phyloP scores from a whole-genome alignment of 441 rosid species.

The California macrophylla region DNA sequence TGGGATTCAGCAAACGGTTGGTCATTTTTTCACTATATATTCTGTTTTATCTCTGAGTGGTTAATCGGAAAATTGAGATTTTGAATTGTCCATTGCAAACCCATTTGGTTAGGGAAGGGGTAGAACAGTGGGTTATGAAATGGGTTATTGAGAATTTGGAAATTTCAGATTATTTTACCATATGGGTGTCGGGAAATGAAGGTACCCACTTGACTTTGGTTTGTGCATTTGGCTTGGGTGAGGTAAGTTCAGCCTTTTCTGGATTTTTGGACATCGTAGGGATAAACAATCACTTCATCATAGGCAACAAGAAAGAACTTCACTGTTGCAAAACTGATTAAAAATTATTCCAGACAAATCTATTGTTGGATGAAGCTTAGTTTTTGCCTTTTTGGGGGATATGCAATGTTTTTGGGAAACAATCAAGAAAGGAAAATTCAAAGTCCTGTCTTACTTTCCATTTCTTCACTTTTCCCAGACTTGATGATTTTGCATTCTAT shows the following conservation, averaged over 20 bases:
- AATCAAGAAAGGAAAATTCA: neutral
- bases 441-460: neutral
- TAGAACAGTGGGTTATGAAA: neutral
- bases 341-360: neutral
- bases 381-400: neutral
- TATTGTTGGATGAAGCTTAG: neutral
- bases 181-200: neutral
- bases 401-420: neutral
- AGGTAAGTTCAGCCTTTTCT: neutral
- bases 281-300: neutral
- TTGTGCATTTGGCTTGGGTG: neutral
- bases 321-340: neutral
- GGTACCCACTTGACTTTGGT: neutral
- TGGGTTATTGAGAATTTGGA: neutral
- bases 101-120: neutral
- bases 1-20: conserved; percentile 50
- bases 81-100: neutral
- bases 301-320: neutral
- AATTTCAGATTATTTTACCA: neutral
- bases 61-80: neutral
- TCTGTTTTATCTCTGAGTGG: neutral
- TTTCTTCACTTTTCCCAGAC: neutral
- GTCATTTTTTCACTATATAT: neutral
- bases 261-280: neutral
- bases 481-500: neutral